Base-by-base conservation (phyloP, 768 basidiomycete genomes). In the Pluteus cervinus region DNA sequence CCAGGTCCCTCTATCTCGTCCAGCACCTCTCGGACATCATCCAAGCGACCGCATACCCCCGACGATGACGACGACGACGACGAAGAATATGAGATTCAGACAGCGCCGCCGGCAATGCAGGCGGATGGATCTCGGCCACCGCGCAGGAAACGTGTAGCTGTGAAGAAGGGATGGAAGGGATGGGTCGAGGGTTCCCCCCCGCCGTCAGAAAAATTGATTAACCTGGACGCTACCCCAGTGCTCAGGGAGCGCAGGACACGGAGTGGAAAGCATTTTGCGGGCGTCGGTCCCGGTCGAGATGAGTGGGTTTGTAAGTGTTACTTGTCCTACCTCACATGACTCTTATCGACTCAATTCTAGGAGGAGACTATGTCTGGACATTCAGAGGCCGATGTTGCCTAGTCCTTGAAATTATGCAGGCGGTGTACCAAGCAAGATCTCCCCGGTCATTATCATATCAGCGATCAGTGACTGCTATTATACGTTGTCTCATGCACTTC, bases 141-240 rank as follows among this genome's bases (percentile, higher is more conserved):
- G n/a, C 69, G 71, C 30, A 73, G 68, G 56, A 85, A 75, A 66
- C 79, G 81, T 47, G 63, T 71, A 29, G 69, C 79, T 0, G 79
- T 73, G 24, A 79, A 71, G 61, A 89, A 89, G 57, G 86, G 86
- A 12, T 89, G 86, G 86, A 89, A 89, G 65, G 86, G 86, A 25
- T 89, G 86, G 86, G 82, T 89, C 15, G 86, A 87, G 65, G 86
- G 85, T 47, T 86, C 85, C 15, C 83, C 83, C 17, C 76, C 78
- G 36, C 82, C 86, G 15, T 85, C 83, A 11, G 73, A 79, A 50
- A 87, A 86, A 57, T 64, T 87, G 36, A 88, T 88, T 60, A 87
- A 87, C 51, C 69, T 88, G 43, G 86, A 89, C 55, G 69, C 71
- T 23, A 81, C 79, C 2, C 75, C 79, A 18, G 61, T 82, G 5